Evolutionary conservation across 768 basidiomycete species (phyloP), one percentile per base, ranked within the genome.

Genomic region (Cyclocybe aegerita): DNA sequence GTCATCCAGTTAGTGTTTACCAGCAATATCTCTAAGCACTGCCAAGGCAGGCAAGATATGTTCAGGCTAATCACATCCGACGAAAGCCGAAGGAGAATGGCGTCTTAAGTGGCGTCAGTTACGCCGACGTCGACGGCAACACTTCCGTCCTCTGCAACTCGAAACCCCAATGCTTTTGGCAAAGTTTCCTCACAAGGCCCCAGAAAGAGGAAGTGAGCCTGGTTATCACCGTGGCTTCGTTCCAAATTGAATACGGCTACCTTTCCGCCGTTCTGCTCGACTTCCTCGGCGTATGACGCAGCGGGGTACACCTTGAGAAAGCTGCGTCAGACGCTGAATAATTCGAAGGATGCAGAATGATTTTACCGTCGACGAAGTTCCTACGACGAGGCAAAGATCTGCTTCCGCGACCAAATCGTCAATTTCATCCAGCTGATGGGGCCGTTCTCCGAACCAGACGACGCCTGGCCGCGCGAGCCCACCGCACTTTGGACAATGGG

Each of bases 391-490:
- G 43, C 74, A 74, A 10, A 83, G 59, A 63, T 83, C 81, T 7
- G 75, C 78, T n/a, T 66, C 48, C 3, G 66, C 60, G 1, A 82
- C 73, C 9, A 78, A 37, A 12, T 67, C 50, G 38, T 73, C 65
- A 44, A 80, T 80, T 23, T 62, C 53, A 14, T 70, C 61, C 48
- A 79, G n/a, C 8, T 71, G 57, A 9, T 64, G 54, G 1, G 76
- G 73, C 33, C 14, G 55, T 56, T 83, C 81, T 3, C 75, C 78
- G 54, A 84, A 85, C 81, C 81, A 83, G 1, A 83, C 79, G 4
- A 83, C 79, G 3, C 74, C 80, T 5, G 81, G 80, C 15, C 81
- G 68, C 1, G 71, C 66, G 10, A 83, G 67, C 8, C 63, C 60
- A 4, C 68, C 66, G 53, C 79, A 81, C 44, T 66, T 63, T 2